Evolutionary conservation across 2,329 filamentous ascomycete species (phyloP), one percentile per base, ranked within the genome.

Genomic region (Diaporthe sp.): DNA sequence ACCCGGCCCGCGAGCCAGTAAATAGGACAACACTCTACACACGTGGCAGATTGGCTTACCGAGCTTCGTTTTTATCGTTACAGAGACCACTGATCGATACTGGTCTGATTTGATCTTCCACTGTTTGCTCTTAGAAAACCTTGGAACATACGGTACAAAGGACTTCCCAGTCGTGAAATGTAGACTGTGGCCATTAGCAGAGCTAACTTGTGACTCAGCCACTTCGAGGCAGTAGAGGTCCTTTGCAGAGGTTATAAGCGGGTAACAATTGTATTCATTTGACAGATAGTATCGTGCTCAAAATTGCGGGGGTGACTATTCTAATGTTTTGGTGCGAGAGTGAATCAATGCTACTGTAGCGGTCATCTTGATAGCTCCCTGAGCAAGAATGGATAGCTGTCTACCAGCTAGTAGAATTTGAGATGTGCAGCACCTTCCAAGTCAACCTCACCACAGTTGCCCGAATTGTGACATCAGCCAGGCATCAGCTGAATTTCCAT

Each of bases 101-200:
- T 57, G 28, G 8, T 22, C 17, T 33, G 28, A 7, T 22, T 33
- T 17, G 4, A 33, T 38, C 4, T 28, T 70, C 2, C 54, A 33
- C 22, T 22, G 7, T 10, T 19, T 33, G 17, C 54, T 33, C 30
- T 10, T 3, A 30, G n/a, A n/a, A n/a, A n/a, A n/a, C n/a, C n/a
- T n/a, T n/a, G n/a, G n/a, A n/a, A n/a, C n/a, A n/a, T n/a, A n/a
- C n/a, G n/a, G n/a, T n/a, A 22, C 45, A 12, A 71, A 74, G n/a
- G 66, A 66, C 17, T 74, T 70, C n/a, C 66, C 72, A 15, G 66
- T 71, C 8, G 33, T 55, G 52, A 19, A 55, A 38, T 33, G 28
- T 4, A 33, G 33, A 38, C 33, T 25, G 50, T 13, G 28, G 8
- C 17, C 33, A 22, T 3, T 8, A 52, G 50, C 5, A 52, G n/a